Conservation (phyloP, 2,329 filamentous ascomycete genomes). For the Byssochlamys sp. region DNA sequence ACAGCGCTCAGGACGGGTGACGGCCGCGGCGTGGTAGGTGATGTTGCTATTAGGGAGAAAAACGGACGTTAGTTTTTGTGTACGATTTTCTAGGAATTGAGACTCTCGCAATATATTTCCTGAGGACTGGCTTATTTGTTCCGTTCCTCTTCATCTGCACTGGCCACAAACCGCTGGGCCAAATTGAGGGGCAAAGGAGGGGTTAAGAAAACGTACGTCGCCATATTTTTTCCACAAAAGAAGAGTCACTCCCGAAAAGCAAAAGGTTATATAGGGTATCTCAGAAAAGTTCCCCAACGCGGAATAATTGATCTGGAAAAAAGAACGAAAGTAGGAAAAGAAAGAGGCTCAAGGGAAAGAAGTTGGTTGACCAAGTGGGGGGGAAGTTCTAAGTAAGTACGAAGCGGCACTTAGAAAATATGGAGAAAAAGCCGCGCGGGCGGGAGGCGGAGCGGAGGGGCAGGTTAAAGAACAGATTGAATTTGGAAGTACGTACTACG, state of each 20-base stretch:
- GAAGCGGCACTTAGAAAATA: background rate
- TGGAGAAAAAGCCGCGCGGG: conserved; percentile 1
- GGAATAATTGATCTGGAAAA: background rate
- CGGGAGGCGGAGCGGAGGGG: conserved; percentile 2
- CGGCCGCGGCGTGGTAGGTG: conserved; percentile 36
- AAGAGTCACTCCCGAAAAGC: background rate
- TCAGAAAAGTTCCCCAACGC: background rate
- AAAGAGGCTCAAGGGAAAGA: background rate
- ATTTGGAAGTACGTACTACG: too few species aligned
- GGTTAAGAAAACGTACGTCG: background rate
- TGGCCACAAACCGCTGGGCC: background rate
- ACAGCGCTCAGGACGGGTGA: conserved; percentile 34
- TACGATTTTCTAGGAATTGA: too few species aligned
- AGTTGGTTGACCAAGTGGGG: background rate
- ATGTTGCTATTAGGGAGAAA: conserved; percentile 31
- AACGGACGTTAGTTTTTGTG: background rate
- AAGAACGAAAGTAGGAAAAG: background rate
- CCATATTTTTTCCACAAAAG: background rate
- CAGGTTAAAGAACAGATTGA: background rate
- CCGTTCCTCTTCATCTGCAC: background rate
- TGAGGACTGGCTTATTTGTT: background rate
- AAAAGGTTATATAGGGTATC: background rate
- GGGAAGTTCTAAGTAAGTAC: background rate
- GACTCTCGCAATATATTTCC: background rate
- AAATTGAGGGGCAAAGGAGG: background rate